A percentile compares a stretch with the other conserved stretches of the same genome.
phyloP scores from a whole-genome alignment of 2,329 filamentous ascomycete genomes.

The Colletotrichum noveboracense region DNA sequence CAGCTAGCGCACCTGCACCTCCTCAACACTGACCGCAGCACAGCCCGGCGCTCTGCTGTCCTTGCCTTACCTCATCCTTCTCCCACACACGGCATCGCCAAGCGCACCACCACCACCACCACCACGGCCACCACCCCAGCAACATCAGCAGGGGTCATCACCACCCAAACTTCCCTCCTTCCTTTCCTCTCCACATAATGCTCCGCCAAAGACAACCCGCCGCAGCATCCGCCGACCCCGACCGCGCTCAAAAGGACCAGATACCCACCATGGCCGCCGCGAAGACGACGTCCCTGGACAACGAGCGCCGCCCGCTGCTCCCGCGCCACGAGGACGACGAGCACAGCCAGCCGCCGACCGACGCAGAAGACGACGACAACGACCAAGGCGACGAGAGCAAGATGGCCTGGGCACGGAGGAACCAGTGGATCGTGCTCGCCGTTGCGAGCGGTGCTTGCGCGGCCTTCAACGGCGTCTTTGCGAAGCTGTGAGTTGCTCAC shows the following conservation, averaged over 20 bases:
- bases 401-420: slow-evolving; percentile 32
- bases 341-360: not conserved
- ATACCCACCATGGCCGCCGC: slow-evolving; percentile 25
- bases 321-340: slow-evolving; percentile 16
- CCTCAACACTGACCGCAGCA: not conserved
- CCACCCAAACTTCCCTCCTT: not conserved
- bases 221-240: slow-evolving; percentile 11
- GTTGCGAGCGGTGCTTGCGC: slow-evolving; percentile 79
- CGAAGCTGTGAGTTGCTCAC: slow-evolving; percentile 69
- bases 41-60: not conserved
- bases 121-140: not conserved
- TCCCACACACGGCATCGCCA: not conserved
- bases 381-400: not conserved
- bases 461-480: slow-evolving; percentile 83
- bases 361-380: not conserved
- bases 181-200: slow-evolving; percentile 20
- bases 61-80: slow-evolving; percentile 15
- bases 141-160: not conserved
- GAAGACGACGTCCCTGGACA: slow-evolving; percentile 16
- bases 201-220: slow-evolving; percentile 26
- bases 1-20: not conserved
- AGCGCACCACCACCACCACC: not conserved
- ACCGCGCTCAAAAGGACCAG: slow-evolving; percentile 14
- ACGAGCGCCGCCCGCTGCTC: slow-evolving; percentile 28
- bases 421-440: slow-evolving; percentile 71